Base-by-base conservation (phyloP, 2,329 filamentous ascomycete genomes). In the Colletotrichum aenigma region DNA sequence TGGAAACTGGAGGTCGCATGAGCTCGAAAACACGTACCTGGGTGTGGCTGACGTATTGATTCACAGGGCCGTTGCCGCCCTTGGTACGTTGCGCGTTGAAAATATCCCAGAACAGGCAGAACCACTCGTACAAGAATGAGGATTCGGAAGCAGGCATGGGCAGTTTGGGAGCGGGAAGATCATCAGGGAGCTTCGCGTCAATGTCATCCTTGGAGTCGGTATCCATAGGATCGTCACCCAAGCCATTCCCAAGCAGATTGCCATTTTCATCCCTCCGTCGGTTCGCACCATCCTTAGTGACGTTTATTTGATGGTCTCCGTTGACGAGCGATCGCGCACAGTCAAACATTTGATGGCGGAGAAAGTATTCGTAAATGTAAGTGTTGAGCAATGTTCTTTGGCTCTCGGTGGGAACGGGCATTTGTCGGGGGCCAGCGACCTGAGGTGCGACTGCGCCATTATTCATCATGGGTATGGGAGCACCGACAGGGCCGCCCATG, bases 71-170 rank as follows among this genome's bases (percentile, higher is more conserved):
- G 82, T 89, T 93, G 71, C 90, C 90, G 70, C 91, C 91, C 83
- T 92, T 93, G 81, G 90, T 91, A 81, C 95, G 94, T 82, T 96
- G 94, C 71, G 95, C 95, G 82, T 93, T 93, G 85, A 94, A 97
- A 80, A 98, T 95, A 81, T 99, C 97, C 96, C 96, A 98, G 85
- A 99, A 99, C 68, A 98, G 91, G 82, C 93, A 95, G 88, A 97
- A 99, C 97, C 97, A 99, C 81, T 98, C 97, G 79, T 95, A 94
- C n/a, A 99, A 89, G 81, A 99, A 98, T 30, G 95, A 95, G 77
- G 91, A 94, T 80, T 94, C 94, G 70, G 90, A 90, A 76, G 89
- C 88, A 65, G 91, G 90, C 82, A 88, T 90, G 15, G 93, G 92
- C 7, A 95, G 88, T 77, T 92, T 92, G 15, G 95, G 93, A 8